Base-by-base conservation (phyloP, 805 yeast genomes). In the Komagataella pastoris region DNA sequence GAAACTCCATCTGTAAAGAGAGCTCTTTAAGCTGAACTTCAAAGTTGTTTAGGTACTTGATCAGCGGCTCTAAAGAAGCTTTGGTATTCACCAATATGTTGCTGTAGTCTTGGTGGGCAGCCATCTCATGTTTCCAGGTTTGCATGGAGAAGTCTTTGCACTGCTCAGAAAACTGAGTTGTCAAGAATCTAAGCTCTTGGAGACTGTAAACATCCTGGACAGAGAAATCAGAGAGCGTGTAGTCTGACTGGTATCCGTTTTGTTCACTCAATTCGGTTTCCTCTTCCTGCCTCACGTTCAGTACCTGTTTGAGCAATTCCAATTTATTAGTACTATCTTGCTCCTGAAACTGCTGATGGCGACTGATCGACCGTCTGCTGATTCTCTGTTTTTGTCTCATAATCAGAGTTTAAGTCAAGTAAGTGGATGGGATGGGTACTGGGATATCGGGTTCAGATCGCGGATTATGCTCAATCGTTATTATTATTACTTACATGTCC, bases 1-100 rank as follows among this genome's bases (percentile, higher is more conserved):
- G 70, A 47, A 71, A 71, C 58, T 78, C 82, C 75, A 85, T 74
- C 55, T 84, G 88, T 18, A 67, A 62, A 0, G 88, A 79, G 46
- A 83, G 66, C 23, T 72, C 67, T 7, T 74, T 68, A 52, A 85
- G 71, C 54, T 83, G 83, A 2, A 59, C 53, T 59, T 83, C 83
- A 65, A 89, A 87, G 36, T 68, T 65, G 8, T 61, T 60, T 49
- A 88, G 66, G 53, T 80, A 78, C 1, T 65, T 62, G 53, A 76
- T 77, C 36, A 86, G 66, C 3, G 87, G 85, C 44, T 60, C 64
- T 44, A 80, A 55, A 50, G 66, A 68, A 1, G 61, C 54, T 44
- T 70, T 57, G n/a, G 72, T 67, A 12, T 55, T 51, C 43, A 61
- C 55, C 4, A 73, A 56, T 7, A 62, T 58, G 4, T 56, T 48